Evolutionary conservation across 495 filamentous ascomycete species (phyloP), one percentile per base, ranked within the genome.

Genomic region (Hypoxylon rickii): DNA sequence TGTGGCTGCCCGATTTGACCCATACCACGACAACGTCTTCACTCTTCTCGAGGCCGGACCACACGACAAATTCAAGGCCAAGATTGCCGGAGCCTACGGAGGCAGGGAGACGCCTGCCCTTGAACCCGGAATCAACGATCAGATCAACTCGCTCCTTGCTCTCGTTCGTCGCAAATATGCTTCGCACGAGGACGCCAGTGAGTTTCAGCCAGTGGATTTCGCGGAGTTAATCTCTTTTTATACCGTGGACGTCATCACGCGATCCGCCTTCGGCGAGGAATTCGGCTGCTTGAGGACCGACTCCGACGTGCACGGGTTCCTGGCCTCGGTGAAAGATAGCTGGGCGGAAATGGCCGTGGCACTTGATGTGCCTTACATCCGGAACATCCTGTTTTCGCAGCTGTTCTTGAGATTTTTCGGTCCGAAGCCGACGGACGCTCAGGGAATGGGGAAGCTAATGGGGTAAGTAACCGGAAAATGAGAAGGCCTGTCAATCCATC

Each of bases 231-330:
- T 74, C 55, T 59, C 65, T 38, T 72, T 63, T 45, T 79, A 83
- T 63, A 81, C 83, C 4, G 81, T 87, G 56, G 87, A 89, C 56
- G 76, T 84, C 1, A 84, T 89, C 48, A 80, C 79, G 8, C 80
- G 87, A 55, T 71, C 89, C 26, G 83, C 80, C 7, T 86, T 86
- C 61, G 84, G 85, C 10, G 70, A 77, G 24, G 76, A 84, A 0
- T 76, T 89, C 16, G 86, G 86, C 11, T 87, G 82, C 59, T 70
- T 88, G 2, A 73, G 79, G 34, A 74, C 73, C 44, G 84, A 83
- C 20, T 67, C 72, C 4, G 86, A 89, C 60, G 72, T 82, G 22
- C 73, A 77, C 31, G 75, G 78, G 18, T 73, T 87, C 6, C 78
- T 84, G 36, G 68, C 78, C 37, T 70, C 72, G 1, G 78, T 83